Evolutionary conservation across 1,284 basidiomycete species (phyloP).

Genomic region (Pterula multifida): DNA sequence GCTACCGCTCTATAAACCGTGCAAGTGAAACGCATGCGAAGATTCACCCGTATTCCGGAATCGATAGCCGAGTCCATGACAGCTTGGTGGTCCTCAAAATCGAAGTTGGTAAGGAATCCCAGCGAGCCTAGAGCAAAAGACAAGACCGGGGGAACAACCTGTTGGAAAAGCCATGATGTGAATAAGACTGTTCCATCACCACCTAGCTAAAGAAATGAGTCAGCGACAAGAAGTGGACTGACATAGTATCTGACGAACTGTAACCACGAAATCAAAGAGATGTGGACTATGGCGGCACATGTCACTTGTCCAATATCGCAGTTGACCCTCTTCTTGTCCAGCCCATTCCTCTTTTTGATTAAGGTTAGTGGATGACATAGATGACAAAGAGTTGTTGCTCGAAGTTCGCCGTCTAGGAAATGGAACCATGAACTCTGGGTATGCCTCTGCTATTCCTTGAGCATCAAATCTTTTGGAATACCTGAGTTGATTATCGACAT

Average conservation of each 20-base stretch:
- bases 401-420: conserved; percentile 63
- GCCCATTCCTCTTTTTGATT: conserved; percentile 25
- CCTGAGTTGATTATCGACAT: conserved; percentile 92
- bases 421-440: conserved; percentile 85
- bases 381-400: conserved; percentile 46
- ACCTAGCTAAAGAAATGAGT: conserved; percentile 51
- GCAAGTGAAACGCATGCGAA: conserved; percentile 98
- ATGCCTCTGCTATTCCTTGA: conserved; percentile 71
- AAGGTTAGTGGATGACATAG: conserved; percentile 30
- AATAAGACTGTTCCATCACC: conserved; percentile 98
- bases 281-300: conserved; percentile 92
- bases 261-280: conserved; percentile 96
- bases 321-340: conserved; percentile 66
- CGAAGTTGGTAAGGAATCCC: conserved; percentile 97
- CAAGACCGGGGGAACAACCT: conserved; percentile 93
- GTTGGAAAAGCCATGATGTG: conserved; percentile 98
- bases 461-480: conserved; percentile 92
- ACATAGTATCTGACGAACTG: conserved; percentile 41
- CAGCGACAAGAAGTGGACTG: neutral
- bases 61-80: conserved; percentile 90
- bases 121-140: conserved; percentile 97
- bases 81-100: conserved; percentile 78
- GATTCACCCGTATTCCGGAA: conserved; percentile 90
- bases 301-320: conserved; percentile 94
- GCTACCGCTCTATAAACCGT: conserved; percentile 89